Evolutionary conservation across 2,329 filamentous ascomycete genomes (phyloP).

Genomic region (Alternaria gansuensis): DNA sequence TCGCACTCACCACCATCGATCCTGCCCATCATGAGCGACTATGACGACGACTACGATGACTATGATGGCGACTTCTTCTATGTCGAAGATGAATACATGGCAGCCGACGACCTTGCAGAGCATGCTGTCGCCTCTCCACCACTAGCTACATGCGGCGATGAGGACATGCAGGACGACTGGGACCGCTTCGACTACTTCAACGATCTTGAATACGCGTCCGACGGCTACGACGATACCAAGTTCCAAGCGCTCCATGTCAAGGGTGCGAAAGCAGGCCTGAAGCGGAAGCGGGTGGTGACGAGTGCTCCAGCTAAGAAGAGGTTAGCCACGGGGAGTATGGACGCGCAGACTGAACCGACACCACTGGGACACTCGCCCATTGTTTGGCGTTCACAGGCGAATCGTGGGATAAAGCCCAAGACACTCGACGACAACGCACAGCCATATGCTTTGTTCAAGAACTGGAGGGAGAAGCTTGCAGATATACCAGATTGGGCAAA

Average conservation of each 20-base stretch:
- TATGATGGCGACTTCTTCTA: constrained; percentile 58
- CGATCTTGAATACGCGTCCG: constrained; percentile 59
- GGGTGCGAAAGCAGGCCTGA: constrained; percentile 36
- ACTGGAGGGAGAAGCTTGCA: constrained; percentile 56
- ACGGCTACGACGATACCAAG: constrained; percentile 57
- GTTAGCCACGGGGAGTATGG: constrained; percentile 18
- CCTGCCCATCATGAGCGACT: constrained; percentile 53
- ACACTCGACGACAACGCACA: constrained; percentile 41
- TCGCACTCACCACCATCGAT: constrained; percentile 12
- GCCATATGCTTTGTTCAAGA: constrained; percentile 54
- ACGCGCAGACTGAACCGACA: constrained; percentile 17
- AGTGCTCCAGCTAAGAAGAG: constrained; percentile 39
- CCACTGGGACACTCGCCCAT: constrained; percentile 40
- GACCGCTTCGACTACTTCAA: constrained; percentile 60
- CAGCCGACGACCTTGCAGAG: constrained; percentile 61
- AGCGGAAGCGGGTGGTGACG: constrained; percentile 42
- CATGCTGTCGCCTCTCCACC: constrained; percentile 57
- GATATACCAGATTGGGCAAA: constrained; percentile 40
- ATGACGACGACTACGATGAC: constrained; percentile 52
- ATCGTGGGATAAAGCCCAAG: constrained; percentile 36
- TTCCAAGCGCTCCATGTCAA: constrained; percentile 35
- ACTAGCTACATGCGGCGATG: constrained; percentile 42
- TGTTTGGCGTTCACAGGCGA: constrained; percentile 46
- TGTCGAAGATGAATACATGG: constrained; percentile 56
- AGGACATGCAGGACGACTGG: constrained; percentile 53